A percentile compares a stretch with the other conserved stretches of the same genome.
Conservation (phyloP, 192 early-diverging fungal species). For the Coemansia sp. region DNA sequence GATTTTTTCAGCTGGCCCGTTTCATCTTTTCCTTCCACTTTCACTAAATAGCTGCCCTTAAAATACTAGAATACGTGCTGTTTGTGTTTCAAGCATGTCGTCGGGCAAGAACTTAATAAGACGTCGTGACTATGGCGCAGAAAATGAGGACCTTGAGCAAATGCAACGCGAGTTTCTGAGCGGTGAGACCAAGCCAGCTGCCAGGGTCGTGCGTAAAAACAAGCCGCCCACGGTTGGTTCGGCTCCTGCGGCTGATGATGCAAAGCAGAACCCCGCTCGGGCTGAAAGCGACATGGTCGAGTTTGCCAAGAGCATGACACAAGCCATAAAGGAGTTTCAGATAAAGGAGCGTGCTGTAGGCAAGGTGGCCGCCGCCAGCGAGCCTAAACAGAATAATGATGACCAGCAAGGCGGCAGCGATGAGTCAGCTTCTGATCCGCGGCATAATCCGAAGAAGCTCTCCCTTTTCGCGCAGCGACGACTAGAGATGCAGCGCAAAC, state of each 20-base stretch:
- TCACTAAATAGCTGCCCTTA: no score
- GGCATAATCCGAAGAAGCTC: slow-evolving; percentile 18
- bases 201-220: slow-evolving; percentile 28
- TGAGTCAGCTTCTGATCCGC: background rate
- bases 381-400: slow-evolving; percentile 1
- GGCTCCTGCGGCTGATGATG: background rate
- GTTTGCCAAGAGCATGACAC: slow-evolving; percentile 37
- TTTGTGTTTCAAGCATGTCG: background rate
- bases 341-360: slow-evolving; percentile 11
- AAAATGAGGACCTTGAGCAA: slow-evolving; percentile 41
- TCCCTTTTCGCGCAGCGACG: slow-evolving; percentile 57
- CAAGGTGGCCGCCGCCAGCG: background rate
- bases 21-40: no score
- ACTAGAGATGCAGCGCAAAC: slow-evolving; percentile 30
- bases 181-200: slow-evolving; percentile 39
- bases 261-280: background rate
- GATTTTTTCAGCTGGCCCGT: background rate
- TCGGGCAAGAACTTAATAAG: background rate
- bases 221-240: slow-evolving; percentile 13
- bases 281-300: slow-evolving; percentile 12
- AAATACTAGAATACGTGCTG: no score
- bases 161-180: slow-evolving; percentile 49
- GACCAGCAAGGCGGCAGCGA: background rate
- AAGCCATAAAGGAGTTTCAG: slow-evolving; percentile 46
- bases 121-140: slow-evolving; percentile 15